Percentiles rank a stretch among this genome's conserved stretches.
Evolutionary conservation across 331 rosid species (phyloP).

Genomic region (Malus hybrid): DNA sequence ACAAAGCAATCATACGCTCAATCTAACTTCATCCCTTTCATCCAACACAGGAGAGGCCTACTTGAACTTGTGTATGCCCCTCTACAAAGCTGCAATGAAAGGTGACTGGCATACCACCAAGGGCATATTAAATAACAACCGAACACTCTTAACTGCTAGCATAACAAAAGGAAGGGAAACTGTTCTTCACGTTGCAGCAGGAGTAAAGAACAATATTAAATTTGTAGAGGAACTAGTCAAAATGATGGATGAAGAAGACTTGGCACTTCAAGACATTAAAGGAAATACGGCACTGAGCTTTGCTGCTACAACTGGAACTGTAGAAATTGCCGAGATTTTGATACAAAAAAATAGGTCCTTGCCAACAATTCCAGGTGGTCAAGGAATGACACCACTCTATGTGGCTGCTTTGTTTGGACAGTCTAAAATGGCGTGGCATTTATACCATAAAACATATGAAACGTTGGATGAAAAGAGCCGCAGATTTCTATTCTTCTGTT

Average conservation of each 20-base stretch:
- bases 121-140: neutral
- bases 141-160: neutral
- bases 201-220: slow-evolving; percentile 16
- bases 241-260: neutral
- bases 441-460: neutral
- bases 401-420: slow-evolving; percentile 21
- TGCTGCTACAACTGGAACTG: slow-evolving; percentile 26
- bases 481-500: slow-evolving; percentile 7
- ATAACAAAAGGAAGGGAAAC: slow-evolving; percentile 24
- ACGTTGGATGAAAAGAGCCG: neutral
- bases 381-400: slow-evolving; percentile 21
- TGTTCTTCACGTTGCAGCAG: slow-evolving; percentile 28
- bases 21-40: neutral
- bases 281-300: neutral
- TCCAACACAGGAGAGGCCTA: slow-evolving; percentile 5
- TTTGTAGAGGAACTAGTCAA: slow-evolving; percentile 22
- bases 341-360: neutral
- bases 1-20: neutral
- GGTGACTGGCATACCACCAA: slow-evolving; percentile 30
- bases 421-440: slow-evolving; percentile 15
- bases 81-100: slow-evolving; percentile 23
- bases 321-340: slow-evolving; percentile 16
- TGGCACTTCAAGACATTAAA: slow-evolving; percentile 9
- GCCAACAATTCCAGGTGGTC: slow-evolving; percentile 5
- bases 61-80: slow-evolving; percentile 7